These are phyloP conservation scores for Rosa persica DNA, from an alignment of 306 rosid genomes.

Conservation along the genomic window DNA sequence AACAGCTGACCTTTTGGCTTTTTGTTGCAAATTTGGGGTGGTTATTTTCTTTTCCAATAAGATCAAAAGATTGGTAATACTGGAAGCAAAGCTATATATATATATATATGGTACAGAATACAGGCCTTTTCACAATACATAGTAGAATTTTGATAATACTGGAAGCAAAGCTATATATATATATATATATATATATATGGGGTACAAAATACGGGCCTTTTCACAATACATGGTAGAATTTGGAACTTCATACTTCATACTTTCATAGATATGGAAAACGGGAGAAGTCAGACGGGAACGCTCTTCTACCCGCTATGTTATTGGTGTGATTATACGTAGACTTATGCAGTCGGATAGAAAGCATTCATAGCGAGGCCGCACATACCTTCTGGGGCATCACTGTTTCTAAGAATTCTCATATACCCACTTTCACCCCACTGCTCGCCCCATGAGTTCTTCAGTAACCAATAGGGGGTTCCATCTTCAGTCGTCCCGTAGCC, in stretches of 20 bases:
- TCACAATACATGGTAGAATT: no score
- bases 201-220: no score
- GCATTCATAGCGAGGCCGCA: background rate
- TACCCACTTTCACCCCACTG: conserved; percentile 34
- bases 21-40: no score
- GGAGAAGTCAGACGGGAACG: background rate
- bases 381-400: background rate
- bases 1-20: no score
- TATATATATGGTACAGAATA: no score
- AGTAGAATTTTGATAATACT: no score
- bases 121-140: no score
- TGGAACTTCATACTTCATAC: background rate
- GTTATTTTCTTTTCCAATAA: background rate
- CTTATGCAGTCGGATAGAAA: conserved; percentile 10
- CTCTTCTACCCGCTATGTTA: background rate
- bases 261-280: background rate
- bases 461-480: conserved; percentile 24
- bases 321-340: background rate
- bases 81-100: no score
- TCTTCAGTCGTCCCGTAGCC: conserved; percentile 28
- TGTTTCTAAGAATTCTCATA: conserved; percentile 17
- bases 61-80: background rate
- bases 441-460: conserved; percentile 35
- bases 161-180: no score
- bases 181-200: no score